A percentile compares a stretch with the other conserved stretches of the same genome.
phyloP scores from a whole-genome alignment of 2,329 filamentous ascomycete species.

The Aspergillus novoparasiticus region DNA sequence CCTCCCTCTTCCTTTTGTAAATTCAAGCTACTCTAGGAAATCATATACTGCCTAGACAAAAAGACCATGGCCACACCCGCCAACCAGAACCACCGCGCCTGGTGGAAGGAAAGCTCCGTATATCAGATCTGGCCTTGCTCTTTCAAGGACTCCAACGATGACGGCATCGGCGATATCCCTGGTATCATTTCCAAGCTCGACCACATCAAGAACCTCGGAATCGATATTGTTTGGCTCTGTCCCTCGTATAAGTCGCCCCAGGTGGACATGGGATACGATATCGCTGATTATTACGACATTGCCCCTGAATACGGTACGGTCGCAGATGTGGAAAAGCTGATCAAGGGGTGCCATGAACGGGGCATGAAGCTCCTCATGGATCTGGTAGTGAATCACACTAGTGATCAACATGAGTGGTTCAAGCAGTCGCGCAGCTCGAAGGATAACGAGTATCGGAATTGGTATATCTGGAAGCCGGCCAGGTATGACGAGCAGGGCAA shows the following conservation, averaged over 20 bases:
- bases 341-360: slow-evolving; percentile 61
- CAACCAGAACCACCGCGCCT: slow-evolving; percentile 28
- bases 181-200: slow-evolving; percentile 67
- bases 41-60: background rate
- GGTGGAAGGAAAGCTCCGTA: slow-evolving; percentile 61
- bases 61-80: slow-evolving; percentile 4
- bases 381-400: slow-evolving; percentile 77
- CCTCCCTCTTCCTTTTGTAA: background rate
- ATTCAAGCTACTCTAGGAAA: background rate
- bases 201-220: slow-evolving; percentile 63
- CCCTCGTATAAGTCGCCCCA: slow-evolving; percentile 57
- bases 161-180: slow-evolving; percentile 66
- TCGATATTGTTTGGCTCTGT: slow-evolving; percentile 62
- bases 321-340: slow-evolving; percentile 64
- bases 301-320: slow-evolving; percentile 68
- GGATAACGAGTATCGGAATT: slow-evolving; percentile 66
- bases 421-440: slow-evolving; percentile 64
- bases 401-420: slow-evolving; percentile 72
- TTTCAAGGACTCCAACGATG: slow-evolving; percentile 54
- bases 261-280: slow-evolving; percentile 58
- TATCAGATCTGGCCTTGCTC: slow-evolving; percentile 64
- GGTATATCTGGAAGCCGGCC: slow-evolving; percentile 64
- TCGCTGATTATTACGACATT: slow-evolving; percentile 65
- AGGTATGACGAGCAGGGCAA: slow-evolving; percentile 59
- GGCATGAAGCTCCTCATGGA: slow-evolving; percentile 74